Evolutionary conservation across 2,329 filamentous ascomycete genomes (phyloP).

Genomic region (Fusarium nurragi): DNA sequence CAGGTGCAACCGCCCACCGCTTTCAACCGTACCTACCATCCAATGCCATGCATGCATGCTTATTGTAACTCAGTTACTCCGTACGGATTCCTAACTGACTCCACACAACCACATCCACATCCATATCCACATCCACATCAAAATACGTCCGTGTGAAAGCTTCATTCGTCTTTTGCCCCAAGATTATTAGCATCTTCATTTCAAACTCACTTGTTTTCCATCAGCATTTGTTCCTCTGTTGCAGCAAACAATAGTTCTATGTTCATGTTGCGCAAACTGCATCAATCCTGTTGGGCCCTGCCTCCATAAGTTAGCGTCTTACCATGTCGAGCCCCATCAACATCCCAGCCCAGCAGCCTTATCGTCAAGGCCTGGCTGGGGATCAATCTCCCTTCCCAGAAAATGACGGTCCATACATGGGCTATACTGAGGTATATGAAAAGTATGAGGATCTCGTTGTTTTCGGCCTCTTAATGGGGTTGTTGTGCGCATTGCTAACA

Average conservation of each 20-base stretch:
- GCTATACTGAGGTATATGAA: slow-evolving; percentile 40
- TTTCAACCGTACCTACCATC: not conserved
- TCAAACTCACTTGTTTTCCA: not conserved
- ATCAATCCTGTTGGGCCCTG: not conserved
- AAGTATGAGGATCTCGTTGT: slow-evolving; percentile 31
- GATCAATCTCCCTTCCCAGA: slow-evolving; percentile 27
- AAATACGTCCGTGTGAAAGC: not conserved
- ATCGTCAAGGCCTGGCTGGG: slow-evolving; percentile 4
- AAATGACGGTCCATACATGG: slow-evolving; percentile 39
- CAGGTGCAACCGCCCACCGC: not conserved
- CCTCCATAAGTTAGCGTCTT: not conserved
- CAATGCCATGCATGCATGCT: not conserved
- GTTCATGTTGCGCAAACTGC: not conserved
- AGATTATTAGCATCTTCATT: not conserved
- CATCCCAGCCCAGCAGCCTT: slow-evolving; percentile 32
- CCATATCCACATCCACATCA: not conserved
- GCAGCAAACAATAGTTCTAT: not conserved
- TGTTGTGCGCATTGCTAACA: slow-evolving; percentile 4
- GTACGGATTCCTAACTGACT: slow-evolving; percentile 31
- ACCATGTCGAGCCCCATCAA: slow-evolving; percentile 41
- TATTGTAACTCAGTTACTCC: not conserved
- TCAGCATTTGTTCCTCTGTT: not conserved
- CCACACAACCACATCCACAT: not conserved
- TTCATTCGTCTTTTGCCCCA: not conserved
- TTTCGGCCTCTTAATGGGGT: no score